These are phyloP conservation scores for Chlorella sp. DNA, from an alignment of 139 green algal species.

Conservation along the genomic window DNA sequence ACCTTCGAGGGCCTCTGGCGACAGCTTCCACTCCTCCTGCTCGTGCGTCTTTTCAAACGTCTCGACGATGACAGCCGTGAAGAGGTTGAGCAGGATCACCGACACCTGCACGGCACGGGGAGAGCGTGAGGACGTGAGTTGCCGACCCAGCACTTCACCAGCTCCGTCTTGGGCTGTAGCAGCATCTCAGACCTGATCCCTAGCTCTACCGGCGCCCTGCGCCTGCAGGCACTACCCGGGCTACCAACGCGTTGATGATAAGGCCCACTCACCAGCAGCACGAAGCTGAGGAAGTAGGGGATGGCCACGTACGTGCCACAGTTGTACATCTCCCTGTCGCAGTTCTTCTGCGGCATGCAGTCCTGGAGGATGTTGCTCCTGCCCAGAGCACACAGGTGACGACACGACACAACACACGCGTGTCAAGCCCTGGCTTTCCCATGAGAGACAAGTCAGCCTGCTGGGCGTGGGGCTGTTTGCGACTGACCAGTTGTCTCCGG, in stretches of 20 bases:
- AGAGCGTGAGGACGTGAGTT: too few species aligned
- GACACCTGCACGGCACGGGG: slow-evolving; percentile 12
- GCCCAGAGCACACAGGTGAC: slow-evolving; percentile 1
- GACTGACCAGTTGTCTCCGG: slow-evolving; percentile 62
- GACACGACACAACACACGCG: too few species aligned
- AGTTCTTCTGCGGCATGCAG: slow-evolving; percentile 21
- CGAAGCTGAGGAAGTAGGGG: slow-evolving; percentile 66
- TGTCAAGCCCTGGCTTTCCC: too few species aligned
- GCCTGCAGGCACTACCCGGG: too few species aligned
- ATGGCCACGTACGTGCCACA: slow-evolving; percentile 44
- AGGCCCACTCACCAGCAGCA: slow-evolving; percentile 49
- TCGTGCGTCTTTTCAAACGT: slow-evolving; percentile 61
- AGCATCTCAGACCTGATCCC: too few species aligned
- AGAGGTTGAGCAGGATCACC: slow-evolving; percentile 74
- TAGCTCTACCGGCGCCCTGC: too few species aligned
- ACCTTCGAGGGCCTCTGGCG: slow-evolving; percentile 23
- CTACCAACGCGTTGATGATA: too few species aligned
- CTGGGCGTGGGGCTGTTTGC: neutral
- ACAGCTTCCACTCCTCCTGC: slow-evolving; percentile 51
- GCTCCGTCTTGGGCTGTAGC: slow-evolving; percentile 37
- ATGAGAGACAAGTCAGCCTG: neutral
- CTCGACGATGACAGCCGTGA: slow-evolving; percentile 71
- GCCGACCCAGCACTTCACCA: neutral
- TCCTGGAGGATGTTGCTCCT: slow-evolving; percentile 16
- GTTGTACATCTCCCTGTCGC: slow-evolving; percentile 23